phyloP scores from a whole-genome alignment of 1,284 basidiomycete genomes.

The Coniferiporia sulphurascens region DNA sequence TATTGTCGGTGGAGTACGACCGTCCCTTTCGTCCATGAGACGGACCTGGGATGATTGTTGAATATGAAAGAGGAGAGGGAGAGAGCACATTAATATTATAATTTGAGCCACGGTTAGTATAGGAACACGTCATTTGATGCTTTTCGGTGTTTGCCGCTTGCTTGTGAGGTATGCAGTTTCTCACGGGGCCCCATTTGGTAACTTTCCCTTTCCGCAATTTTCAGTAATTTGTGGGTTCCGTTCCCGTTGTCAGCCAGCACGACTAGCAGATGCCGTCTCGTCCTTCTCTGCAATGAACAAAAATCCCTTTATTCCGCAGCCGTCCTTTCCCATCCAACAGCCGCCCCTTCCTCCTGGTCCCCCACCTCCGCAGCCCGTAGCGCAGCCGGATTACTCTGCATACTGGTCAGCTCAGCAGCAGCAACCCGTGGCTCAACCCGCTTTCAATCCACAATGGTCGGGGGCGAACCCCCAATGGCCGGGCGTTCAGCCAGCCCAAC shows the following conservation, averaged over 20 bases:
- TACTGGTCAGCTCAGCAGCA: constrained; percentile 66
- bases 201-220: background rate
- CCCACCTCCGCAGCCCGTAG: constrained; percentile 58
- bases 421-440: constrained; percentile 38
- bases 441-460: constrained; percentile 39
- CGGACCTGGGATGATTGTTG: constrained; percentile 9
- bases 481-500: constrained; percentile 46
- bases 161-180: background rate
- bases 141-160: too few species aligned
- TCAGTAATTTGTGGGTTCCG: background rate
- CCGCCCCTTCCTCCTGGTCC: constrained; percentile 75
- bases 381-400: constrained; percentile 64
- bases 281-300: constrained; percentile 55
- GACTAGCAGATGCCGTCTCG: background rate
- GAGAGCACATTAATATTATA: background rate
- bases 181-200: background rate
- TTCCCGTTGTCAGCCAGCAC: background rate
- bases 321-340: constrained; percentile 57
- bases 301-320: constrained; percentile 70
- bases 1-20: background rate
- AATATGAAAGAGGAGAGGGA: background rate
- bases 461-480: constrained; percentile 56
- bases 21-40: constrained; percentile 11
- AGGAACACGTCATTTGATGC: too few species aligned
- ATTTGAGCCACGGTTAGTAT: too few species aligned